phyloP scores from a whole-genome alignment of 306 rosid genomes.

The Lathyrus oleraceus region DNA sequence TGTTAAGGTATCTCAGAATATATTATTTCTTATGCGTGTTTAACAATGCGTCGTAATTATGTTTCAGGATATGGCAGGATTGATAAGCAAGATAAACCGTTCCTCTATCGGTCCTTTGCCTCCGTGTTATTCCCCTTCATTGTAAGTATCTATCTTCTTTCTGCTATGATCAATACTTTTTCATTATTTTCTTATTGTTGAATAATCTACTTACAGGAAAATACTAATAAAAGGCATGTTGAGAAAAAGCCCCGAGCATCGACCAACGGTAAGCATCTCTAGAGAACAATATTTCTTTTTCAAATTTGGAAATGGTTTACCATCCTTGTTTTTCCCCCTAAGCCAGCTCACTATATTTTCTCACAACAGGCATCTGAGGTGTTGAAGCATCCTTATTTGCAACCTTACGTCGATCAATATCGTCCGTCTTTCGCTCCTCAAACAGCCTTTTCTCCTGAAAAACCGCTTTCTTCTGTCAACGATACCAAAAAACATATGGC shows the following conservation, averaged over 20 bases:
- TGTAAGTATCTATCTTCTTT: constrained; percentile 58
- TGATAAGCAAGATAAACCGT: constrained; percentile 97
- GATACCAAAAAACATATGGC: constrained; percentile 67
- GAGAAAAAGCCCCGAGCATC: constrained; percentile 93
- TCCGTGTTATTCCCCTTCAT: constrained; percentile 86
- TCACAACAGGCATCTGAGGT: constrained; percentile 84
- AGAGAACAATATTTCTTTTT: constrained; percentile 14
- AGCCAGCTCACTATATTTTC: constrained; percentile 35
- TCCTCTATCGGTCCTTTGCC: constrained; percentile 97
- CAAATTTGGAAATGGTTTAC: constrained; percentile 17
- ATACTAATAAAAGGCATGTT: constrained; percentile 96
- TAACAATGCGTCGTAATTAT: constrained; percentile 30
- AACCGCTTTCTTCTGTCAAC: constrained; percentile 49
- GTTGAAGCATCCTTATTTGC: constrained; percentile 95
- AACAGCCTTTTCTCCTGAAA: constrained; percentile 57
- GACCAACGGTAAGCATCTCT: constrained; percentile 76
- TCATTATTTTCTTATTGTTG: constrained; percentile 4
- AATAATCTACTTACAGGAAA: constrained; percentile 62
- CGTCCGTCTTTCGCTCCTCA: constrained; percentile 68
- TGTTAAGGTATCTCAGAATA: not conserved
- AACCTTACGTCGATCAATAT: constrained; percentile 77
- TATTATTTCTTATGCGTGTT: constrained; percentile 3
- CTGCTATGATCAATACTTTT: constrained; percentile 29
- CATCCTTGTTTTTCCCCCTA: constrained; percentile 24
- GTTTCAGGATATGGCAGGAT: constrained; percentile 98